Evolutionary conservation across 352 stramenopile genomes (phyloP).

Genomic region (Globisporangium perplexum): DNA sequence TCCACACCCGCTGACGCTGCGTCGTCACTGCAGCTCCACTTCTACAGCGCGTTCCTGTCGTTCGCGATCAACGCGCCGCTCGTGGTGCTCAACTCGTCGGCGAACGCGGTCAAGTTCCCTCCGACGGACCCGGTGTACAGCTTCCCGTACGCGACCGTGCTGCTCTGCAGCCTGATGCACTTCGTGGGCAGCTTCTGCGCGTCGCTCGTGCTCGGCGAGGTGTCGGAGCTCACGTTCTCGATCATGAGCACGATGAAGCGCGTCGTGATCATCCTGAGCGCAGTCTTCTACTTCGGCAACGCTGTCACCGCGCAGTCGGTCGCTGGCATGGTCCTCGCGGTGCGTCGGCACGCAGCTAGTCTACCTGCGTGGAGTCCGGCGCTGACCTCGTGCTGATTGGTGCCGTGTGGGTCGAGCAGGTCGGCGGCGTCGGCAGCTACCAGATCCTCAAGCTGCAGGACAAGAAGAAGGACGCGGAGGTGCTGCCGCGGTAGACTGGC

Average conservation of each 20-base stretch:
- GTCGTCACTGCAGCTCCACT: slow-evolving; percentile 57
- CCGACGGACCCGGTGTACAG: slow-evolving; percentile 22
- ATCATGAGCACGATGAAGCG: slow-evolving; percentile 90
- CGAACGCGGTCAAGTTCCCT: slow-evolving; percentile 45
- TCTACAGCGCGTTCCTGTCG: slow-evolving; percentile 80
- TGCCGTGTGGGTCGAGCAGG: slow-evolving; percentile 15
- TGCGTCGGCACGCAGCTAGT: slow-evolving; percentile 15
- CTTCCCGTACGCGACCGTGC: slow-evolving; percentile 68
- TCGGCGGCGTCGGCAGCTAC: slow-evolving; percentile 69
- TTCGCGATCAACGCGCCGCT: slow-evolving; percentile 82
- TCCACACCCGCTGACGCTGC: slow-evolving; percentile 2
- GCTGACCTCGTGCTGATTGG: not conserved
- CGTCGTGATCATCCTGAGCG: slow-evolving; percentile 82
- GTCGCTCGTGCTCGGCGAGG: slow-evolving; percentile 77
- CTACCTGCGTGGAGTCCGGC: not conserved
- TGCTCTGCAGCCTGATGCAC: slow-evolving; percentile 80
- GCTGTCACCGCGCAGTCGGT: slow-evolving; percentile 64
- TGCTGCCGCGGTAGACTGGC: slow-evolving; percentile 5
- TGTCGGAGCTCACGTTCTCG: slow-evolving; percentile 85
- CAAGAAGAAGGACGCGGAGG: slow-evolving; percentile 24
- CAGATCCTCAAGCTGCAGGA: slow-evolving; percentile 72
- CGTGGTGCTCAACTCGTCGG: slow-evolving; percentile 48
- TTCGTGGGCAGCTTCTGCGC: slow-evolving; percentile 79
- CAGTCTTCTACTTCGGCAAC: slow-evolving; percentile 84
- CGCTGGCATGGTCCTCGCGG: slow-evolving; percentile 65